Base-by-base conservation (phyloP, 2,329 filamentous ascomycete species). In the Mycosphaerelloides madeirae region DNA sequence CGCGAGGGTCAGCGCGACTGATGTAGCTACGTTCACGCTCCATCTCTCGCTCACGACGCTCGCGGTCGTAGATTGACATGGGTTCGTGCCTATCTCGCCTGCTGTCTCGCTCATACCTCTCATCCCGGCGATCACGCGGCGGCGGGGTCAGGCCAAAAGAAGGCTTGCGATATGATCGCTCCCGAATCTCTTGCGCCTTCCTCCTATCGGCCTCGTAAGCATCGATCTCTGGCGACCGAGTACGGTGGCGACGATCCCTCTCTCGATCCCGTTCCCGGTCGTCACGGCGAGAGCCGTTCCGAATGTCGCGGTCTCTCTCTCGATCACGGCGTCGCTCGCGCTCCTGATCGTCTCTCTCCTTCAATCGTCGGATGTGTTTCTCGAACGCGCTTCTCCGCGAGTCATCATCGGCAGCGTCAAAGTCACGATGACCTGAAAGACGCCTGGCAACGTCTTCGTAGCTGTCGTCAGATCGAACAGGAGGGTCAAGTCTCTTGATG, bases 121-220 rank as follows among this genome's bases (percentile, higher is more conserved):
- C 59, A 20, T 53, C 50, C 15, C 58, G 51, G 11, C 52, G 49
- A 18, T 61, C 61, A 18, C 62, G 59, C 14, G 62, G 63, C n/a
- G 62, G 63, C 15, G 64, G 63, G 6, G 63, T 63, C 7, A 65
- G 53, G 4, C 63, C 64, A 38, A 61, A 63, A 3, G 56, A 60
- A 34, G 80, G 75, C 70, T 93, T 94, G 65, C 87, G 83, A 69
- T 95, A 94, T 58, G 94, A 90, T 54, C 90, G 85, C 70, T 97
- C 94, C 37, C 94, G 84, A 63, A 95, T 90, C 46, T 90, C 89
- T 62, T 93, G 90, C 33, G 91, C 91, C 66, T 91, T 93, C 60
- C 89, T 85, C 54, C 93, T 83, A 64, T 98, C 93, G 48, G 90
- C 93, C 68, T 97, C 93, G 67, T 98, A 98, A 15, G 87, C 81